Conservation (phyloP, 2,329 filamentous ascomycete species). For the Bipolaris bicolor region DNA sequence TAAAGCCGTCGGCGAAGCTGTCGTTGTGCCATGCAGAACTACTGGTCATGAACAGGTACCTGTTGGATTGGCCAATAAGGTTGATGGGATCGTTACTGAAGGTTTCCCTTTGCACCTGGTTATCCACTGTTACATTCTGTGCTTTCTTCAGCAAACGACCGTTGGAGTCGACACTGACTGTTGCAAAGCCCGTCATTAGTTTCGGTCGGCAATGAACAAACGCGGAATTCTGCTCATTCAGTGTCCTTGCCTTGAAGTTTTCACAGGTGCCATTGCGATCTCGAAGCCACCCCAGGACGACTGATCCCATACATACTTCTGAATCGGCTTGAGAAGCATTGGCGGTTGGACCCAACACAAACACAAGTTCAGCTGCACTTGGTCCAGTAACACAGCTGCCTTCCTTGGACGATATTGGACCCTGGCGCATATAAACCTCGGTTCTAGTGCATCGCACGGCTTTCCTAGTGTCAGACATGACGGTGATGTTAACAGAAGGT, state of each 20-base stretch:
- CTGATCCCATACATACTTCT: slow-evolving; percentile 28
- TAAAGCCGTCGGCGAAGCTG: slow-evolving; percentile 52
- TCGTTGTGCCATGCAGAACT: slow-evolving; percentile 57
- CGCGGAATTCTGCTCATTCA: slow-evolving; percentile 20
- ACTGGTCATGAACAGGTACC: slow-evolving; percentile 25
- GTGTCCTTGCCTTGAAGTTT: neutral
- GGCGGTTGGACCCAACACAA: neutral
- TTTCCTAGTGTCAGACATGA: neutral
- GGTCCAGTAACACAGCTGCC: slow-evolving; percentile 7
- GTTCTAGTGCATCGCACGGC: neutral
- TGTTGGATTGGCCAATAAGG: slow-evolving; percentile 32
- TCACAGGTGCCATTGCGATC: slow-evolving; percentile 20
- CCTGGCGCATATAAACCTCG: neutral
- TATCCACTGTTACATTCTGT: neutral
- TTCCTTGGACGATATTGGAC: slow-evolving; percentile 2
- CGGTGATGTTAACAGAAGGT: slow-evolving; percentile 1
- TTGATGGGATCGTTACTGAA: slow-evolving; percentile 36
- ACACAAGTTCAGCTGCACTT: slow-evolving; percentile 24
- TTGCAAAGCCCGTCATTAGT: slow-evolving; percentile 42
- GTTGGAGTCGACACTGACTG: slow-evolving; percentile 41
- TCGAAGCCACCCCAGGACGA: slow-evolving; percentile 40
- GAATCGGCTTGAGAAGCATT: slow-evolving; percentile 29
- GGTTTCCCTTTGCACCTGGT: neutral
- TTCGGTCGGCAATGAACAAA: slow-evolving; percentile 49
- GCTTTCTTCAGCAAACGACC: slow-evolving; percentile 37